A percentile compares a stretch with the other conserved stretches of the same genome.
These are phyloP conservation scores for Friedmanniomyces simplex DNA, from an alignment of 495 filamentous ascomycete species.

Conservation along the genomic window DNA sequence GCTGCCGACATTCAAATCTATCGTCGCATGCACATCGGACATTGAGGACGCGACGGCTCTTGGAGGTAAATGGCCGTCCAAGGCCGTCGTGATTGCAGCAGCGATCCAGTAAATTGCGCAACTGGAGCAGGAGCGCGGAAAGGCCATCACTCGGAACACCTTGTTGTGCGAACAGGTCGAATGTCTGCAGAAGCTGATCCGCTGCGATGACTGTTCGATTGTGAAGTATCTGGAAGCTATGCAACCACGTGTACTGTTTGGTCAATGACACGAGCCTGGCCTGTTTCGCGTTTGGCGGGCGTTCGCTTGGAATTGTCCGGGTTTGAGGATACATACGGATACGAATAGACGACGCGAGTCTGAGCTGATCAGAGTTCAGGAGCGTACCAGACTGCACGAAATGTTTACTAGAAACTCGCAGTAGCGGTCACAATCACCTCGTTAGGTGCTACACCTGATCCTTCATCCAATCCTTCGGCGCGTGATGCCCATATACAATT, in stretches of 20 bases:
- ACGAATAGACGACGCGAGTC: too few relatives aligned
- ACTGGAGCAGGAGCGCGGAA: not conserved
- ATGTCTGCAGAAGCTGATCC: conserved; percentile 5
- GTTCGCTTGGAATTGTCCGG: too few relatives aligned
- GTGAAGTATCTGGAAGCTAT: conserved; percentile 3
- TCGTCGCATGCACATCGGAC: not conserved
- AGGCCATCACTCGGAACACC: not conserved
- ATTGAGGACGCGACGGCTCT: not conserved
- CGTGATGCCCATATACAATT: not conserved
- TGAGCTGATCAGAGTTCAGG: too few relatives aligned
- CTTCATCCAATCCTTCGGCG: not conserved
- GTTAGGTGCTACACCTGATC: not conserved
- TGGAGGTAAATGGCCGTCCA: not conserved
- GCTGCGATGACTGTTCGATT: conserved; percentile 9
- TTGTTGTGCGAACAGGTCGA: conserved; percentile 5
- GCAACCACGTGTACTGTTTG: not conserved
- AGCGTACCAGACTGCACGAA: too few relatives aligned
- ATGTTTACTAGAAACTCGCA: too few relatives aligned
- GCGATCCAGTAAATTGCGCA: conserved; percentile 3
- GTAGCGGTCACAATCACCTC: too few relatives aligned
- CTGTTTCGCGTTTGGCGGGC: too few relatives aligned
- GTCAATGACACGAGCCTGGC: not conserved
- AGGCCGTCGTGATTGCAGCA: conserved; percentile 1
- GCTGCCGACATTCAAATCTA: not conserved
- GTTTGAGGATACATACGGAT: too few relatives aligned